Percentiles rank a stretch among this genome's conserved stretches.
Conservation (phyloP, 768 basidiomycete genomes). For the Russula olivacea region DNA sequence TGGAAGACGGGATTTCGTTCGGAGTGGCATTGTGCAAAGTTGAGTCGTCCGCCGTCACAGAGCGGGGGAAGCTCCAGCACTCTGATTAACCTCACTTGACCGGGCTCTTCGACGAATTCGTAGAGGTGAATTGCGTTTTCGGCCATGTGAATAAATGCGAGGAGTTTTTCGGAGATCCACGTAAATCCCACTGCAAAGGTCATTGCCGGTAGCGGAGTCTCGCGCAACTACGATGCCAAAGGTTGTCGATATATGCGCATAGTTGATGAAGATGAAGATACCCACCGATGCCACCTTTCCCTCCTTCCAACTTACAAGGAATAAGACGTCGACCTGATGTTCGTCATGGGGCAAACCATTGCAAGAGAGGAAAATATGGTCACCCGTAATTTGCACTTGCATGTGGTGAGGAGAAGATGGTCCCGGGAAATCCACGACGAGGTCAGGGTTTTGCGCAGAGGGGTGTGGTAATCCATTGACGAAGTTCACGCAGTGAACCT, state of each 20-base stretch:
- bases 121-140: slow-evolving; percentile 11
- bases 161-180: background rate
- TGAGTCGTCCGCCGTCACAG: slow-evolving; percentile 12
- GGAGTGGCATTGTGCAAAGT: slow-evolving; percentile 5
- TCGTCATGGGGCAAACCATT: slow-evolving; percentile 6
- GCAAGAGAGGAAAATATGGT: slow-evolving; percentile 5
- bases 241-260: background rate
- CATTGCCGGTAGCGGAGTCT: slow-evolving; percentile 5
- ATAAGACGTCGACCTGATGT: background rate
- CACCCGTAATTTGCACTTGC: slow-evolving; percentile 2
- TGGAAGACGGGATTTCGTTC: slow-evolving; percentile 9
- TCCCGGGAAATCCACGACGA: slow-evolving; percentile 6
- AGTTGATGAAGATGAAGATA: background rate
- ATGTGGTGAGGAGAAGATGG: slow-evolving; percentile 12
- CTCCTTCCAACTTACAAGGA: slow-evolving; percentile 12
- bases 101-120: background rate
- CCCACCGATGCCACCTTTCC: slow-evolving; percentile 2
- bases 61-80: slow-evolving; percentile 4
- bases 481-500: slow-evolving; percentile 6
- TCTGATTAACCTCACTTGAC: background rate
- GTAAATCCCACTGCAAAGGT: slow-evolving; percentile 3
- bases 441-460: background rate
- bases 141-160: slow-evolving; percentile 4
- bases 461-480: slow-evolving; percentile 3
- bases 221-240: background rate